Percentiles rank a stretch among this genome's conserved stretches.
These are phyloP conservation scores for Trametes villosa DNA, from an alignment of 768 basidiomycete species.

Conservation along the genomic window DNA sequence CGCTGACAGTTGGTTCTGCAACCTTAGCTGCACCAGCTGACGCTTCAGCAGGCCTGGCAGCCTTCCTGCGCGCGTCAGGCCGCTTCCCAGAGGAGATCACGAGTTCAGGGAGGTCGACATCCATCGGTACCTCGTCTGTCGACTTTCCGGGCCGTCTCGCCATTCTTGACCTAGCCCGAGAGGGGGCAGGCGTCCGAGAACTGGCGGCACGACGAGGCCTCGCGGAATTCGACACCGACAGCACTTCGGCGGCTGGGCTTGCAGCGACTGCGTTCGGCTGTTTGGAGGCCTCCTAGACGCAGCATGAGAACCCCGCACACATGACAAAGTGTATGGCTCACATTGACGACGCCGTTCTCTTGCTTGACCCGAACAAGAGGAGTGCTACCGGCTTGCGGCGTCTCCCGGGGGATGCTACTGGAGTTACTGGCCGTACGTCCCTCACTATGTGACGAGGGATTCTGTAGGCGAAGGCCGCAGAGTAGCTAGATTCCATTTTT, in stretches of 20 bases:
- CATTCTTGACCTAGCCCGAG: neutral
- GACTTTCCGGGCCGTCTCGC: slow-evolving; percentile 3
- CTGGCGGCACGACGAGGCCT: slow-evolving; percentile 12
- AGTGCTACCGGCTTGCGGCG: neutral
- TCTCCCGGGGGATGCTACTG: neutral
- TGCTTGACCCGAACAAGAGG: neutral
- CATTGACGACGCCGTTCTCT: neutral
- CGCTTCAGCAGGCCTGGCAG: slow-evolving; percentile 12
- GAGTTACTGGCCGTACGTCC: neutral
- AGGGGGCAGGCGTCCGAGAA: neutral
- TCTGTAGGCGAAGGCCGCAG: slow-evolving; percentile 32
- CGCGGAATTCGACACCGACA: neutral
- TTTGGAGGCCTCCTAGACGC: neutral
- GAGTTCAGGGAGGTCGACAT: slow-evolving; percentile 13
- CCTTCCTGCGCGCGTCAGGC: slow-evolving; percentile 20
- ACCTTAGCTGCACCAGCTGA: neutral
- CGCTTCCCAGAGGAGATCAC: slow-evolving; percentile 20
- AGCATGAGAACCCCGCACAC: neutral
- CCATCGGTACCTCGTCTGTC: slow-evolving; percentile 7
- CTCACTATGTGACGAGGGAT: neutral
- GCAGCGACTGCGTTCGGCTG: neutral
- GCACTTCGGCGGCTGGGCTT: neutral
- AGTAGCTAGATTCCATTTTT: slow-evolving; percentile 24
- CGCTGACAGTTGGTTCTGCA: neutral
- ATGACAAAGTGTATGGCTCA: neutral